These are phyloP conservation scores for Colletotrichum musae DNA, from an alignment of 2,329 filamentous ascomycete species.

Conservation along the genomic window DNA sequence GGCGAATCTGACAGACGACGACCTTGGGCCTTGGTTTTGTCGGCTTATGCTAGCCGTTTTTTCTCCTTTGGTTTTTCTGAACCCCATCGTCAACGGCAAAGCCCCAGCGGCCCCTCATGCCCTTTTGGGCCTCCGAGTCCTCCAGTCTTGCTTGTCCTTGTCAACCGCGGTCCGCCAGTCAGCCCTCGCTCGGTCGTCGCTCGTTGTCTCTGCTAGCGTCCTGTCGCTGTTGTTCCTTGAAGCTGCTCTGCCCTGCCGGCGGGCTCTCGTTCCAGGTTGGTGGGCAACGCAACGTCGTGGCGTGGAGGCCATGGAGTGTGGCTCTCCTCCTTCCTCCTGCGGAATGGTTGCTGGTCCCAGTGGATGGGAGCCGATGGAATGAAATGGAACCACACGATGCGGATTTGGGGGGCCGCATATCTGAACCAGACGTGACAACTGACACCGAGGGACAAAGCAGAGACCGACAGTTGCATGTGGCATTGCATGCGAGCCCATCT, in stretches of 20 bases:
- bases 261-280: constrained; percentile 25
- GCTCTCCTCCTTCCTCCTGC: constrained; percentile 22
- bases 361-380: constrained; percentile 28
- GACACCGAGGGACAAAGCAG: constrained; percentile 2
- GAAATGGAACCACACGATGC: constrained; percentile 30
- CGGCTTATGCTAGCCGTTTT: neutral
- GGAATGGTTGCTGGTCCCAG: constrained; percentile 25
- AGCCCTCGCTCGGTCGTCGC: too few species aligned
- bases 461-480: neutral
- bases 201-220: neutral
- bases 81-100: neutral
- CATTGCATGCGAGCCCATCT: neutral
- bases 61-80: neutral
- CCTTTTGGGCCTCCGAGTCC: constrained; percentile 6
- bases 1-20: neutral
- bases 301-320: constrained; percentile 9
- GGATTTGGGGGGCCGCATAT: constrained; percentile 16
- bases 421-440: constrained; percentile 16
- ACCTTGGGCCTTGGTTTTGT: constrained; percentile 6
- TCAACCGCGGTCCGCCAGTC: too few species aligned
- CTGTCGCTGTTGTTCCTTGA: neutral
- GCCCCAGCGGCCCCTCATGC: constrained; percentile 28
- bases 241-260: neutral
- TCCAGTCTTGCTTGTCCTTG: neutral
- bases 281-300: constrained; percentile 38